Base-by-base conservation (phyloP, 2,329 filamentous ascomycete genomes). In the Plectosphaerella plurivora region DNA sequence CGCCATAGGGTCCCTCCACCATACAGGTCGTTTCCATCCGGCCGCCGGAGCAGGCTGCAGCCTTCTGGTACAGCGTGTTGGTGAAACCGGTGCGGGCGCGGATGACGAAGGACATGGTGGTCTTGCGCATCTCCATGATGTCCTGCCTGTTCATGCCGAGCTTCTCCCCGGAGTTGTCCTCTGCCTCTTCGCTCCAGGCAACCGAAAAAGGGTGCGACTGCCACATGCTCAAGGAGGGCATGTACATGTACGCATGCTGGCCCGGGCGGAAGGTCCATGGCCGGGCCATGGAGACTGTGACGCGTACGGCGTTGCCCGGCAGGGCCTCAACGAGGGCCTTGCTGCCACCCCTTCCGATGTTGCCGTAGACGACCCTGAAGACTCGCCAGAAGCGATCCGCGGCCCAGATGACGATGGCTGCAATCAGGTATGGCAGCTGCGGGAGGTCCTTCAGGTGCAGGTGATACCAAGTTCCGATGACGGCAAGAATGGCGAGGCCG, bases 151-250 rank as follows among this genome's bases (percentile, higher is more conserved):
- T 79, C 69, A 81, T 78, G n/a, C 79, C 77, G 39, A 85, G 69
- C 67, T 80, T 82, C 57, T 84, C 81, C 11, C 68, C 65, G 49
- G 69, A 71, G 12, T 73, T 60, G 48, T 74, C 69, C 53, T 81
- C 78, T 42, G 74, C 77, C 55, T 89, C 86, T 54, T 90, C 85
- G 58, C 83, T 86, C 88, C 88, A 93, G 36, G 87, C 86, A 44
- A 91, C 76, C 3, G 87, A 89, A 73, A 92, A 92, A 1, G 88
- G 88, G 63, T 93, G 88, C 46, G 86, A 90, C 60, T 88, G 87
- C 80, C 82, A 86, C 55, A 84, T 76, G 57, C 86, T 86, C 61
- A 92, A 74, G 5, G 77, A 74, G 8, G 89, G 89, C 70, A 93
- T 80, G 71, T 91, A 91, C 18, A 93, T 71, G 66, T 91, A 93